Conservation (phyloP, 2,329 filamentous ascomycete species). For the Elsinoe necatrix region DNA sequence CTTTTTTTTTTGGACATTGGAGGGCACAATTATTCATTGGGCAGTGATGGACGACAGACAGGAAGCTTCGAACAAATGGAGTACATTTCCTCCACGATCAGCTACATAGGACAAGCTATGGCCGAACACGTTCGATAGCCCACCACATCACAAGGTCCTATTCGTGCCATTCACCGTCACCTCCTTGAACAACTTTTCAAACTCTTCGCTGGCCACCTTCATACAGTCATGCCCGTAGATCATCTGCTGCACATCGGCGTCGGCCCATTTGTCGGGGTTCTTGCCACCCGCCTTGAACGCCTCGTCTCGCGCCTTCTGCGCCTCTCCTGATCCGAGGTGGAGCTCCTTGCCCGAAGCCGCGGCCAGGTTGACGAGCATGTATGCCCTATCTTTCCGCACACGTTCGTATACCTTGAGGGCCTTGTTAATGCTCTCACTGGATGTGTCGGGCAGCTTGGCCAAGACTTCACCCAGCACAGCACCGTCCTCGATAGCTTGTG, state of each 20-base stretch:
- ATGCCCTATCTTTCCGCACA: slow-evolving; percentile 48
- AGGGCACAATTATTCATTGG: too few species aligned
- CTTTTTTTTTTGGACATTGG: too few species aligned
- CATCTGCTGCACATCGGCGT: slow-evolving; percentile 42
- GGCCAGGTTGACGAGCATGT: slow-evolving; percentile 49
- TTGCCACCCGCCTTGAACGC: slow-evolving; percentile 39
- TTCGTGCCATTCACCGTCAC: slow-evolving; percentile 10
- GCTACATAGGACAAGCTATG: too few species aligned
- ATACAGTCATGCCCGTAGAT: slow-evolving; percentile 42
- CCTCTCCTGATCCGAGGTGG: slow-evolving; percentile 50
- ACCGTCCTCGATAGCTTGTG: slow-evolving; percentile 57
- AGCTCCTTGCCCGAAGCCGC: slow-evolving; percentile 46
- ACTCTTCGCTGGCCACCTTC: slow-evolving; percentile 37
- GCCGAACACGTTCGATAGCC: too few species aligned
- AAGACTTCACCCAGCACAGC: slow-evolving; percentile 49
- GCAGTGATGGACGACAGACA: too few species aligned
- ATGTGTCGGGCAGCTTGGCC: slow-evolving; percentile 39
- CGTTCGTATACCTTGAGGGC: slow-evolving; percentile 50
- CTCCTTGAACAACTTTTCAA: slow-evolving; percentile 30
- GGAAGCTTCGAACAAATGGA: too few species aligned
- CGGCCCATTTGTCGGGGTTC: slow-evolving; percentile 46
- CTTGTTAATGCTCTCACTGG: slow-evolving; percentile 41
- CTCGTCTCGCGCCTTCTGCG: slow-evolving; percentile 49
- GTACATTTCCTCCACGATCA: too few species aligned
- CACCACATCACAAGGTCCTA: too few species aligned